Evolutionary conservation across 768 basidiomycete genomes (phyloP).

Genomic region (Ramaria sp.): DNA sequence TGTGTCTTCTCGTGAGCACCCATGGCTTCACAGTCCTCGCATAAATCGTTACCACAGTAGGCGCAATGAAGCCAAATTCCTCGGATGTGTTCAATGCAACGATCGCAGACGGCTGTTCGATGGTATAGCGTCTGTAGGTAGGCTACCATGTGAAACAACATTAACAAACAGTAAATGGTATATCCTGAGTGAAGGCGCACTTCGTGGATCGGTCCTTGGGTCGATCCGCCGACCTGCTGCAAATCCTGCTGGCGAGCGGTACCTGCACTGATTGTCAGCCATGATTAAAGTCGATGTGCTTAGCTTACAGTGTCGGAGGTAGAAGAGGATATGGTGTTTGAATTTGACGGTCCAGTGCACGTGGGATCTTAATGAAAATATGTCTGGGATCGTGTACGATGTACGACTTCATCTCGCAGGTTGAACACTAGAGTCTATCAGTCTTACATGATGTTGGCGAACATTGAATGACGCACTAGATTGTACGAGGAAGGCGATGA

Average conservation of each 20-base stretch:
- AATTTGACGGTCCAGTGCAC: conserved; percentile 60
- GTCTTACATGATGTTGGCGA: neutral
- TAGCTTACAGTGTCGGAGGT: conserved; percentile 46
- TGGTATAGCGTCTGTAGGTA: conserved; percentile 57
- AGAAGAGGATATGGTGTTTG: conserved; percentile 49
- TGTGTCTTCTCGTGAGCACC: conserved; percentile 61
- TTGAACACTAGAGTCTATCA: conserved; percentile 46
- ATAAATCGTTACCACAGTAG: conserved; percentile 82
- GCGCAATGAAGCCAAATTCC: conserved; percentile 90
- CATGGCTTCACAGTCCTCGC: conserved; percentile 67
- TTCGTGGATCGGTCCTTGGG: conserved; percentile 46
- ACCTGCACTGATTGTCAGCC: conserved; percentile 31
- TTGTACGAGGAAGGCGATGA: conserved; percentile 62
- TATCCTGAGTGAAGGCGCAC: conserved; percentile 4
- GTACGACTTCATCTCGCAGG: conserved; percentile 74
- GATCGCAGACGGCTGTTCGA: conserved; percentile 68
- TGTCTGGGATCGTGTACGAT: conserved; percentile 75
- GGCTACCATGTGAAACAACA: conserved; percentile 26
- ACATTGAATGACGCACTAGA: conserved; percentile 41
- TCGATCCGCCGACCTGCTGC: conserved; percentile 2
- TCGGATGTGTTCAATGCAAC: conserved; percentile 70
- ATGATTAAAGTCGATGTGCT: neutral
- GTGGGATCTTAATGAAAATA: conserved; percentile 77
- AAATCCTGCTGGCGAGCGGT: conserved; percentile 47
- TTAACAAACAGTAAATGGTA: neutral